Conservation (phyloP, 768 basidiomycete genomes). For the Mrakia blollopis region DNA sequence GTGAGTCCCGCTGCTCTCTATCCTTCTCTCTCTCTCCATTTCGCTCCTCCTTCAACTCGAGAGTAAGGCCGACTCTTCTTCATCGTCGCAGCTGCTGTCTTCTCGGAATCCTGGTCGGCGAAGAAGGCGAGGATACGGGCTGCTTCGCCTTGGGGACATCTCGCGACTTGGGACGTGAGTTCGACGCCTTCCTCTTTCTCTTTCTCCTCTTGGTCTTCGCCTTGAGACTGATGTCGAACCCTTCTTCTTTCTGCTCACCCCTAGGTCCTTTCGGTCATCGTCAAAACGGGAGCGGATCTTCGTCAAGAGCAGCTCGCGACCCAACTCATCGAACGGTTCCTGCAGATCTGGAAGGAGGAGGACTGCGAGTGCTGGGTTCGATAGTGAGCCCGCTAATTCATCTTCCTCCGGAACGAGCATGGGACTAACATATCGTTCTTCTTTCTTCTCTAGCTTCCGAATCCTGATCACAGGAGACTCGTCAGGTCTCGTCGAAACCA, state of each 20-base stretch:
- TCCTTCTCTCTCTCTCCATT: too few species aligned
- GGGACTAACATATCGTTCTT: conserved; percentile 13
- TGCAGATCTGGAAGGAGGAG: conserved; percentile 91
- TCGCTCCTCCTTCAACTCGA: background rate
- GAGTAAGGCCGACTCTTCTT: background rate
- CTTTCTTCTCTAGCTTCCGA: conserved; percentile 62
- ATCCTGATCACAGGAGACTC: conserved; percentile 90
- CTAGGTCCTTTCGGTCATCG: conserved; percentile 94
- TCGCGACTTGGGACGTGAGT: conserved; percentile 59
- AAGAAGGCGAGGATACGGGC: conserved; percentile 96
- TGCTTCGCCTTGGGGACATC: conserved; percentile 90
- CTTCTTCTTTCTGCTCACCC: conserved; percentile 50
- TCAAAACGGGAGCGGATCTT: conserved; percentile 94
- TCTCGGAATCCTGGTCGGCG: conserved; percentile 87
- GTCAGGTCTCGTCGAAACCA: conserved; percentile 94
- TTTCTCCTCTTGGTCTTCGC: background rate
- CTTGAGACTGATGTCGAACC: background rate
- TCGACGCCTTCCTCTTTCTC: background rate
- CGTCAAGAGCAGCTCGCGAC: conserved; percentile 97
- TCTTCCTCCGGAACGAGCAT: background rate
- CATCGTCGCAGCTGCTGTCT: conserved; percentile 60
- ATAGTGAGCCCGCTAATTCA: conserved; percentile 53
- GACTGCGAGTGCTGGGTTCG: conserved; percentile 87
- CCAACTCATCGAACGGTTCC: conserved; percentile 86
- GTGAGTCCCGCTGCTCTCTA: conserved; percentile 36